These are phyloP conservation scores for Mycena latifolia DNA, from an alignment of 768 basidiomycete genomes.

Conservation along the genomic window DNA sequence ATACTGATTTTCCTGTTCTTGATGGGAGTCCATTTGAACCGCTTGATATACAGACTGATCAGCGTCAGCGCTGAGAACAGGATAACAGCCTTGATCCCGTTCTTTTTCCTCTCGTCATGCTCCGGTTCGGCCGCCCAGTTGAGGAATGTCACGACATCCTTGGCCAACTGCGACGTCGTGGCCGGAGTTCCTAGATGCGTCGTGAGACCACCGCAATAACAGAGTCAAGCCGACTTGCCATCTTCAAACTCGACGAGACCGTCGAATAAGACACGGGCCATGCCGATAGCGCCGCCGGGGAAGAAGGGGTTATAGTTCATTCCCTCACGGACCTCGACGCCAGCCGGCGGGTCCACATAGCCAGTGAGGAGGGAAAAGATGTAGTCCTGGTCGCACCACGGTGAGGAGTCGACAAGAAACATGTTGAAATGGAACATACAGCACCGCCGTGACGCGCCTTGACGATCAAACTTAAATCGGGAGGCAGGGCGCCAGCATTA, in stretches of 20 bases:
- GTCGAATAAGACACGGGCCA: constrained; percentile 97
- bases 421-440: constrained; percentile 64
- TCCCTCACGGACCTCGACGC: constrained; percentile 94
- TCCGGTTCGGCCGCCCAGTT: constrained; percentile 99
- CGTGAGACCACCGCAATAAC: background rate
- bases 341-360: constrained; percentile 96
- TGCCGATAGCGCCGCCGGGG: constrained; percentile 98
- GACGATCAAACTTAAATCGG: constrained; percentile 96
- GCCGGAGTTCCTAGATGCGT: constrained; percentile 84
- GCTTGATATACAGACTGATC: constrained; percentile 89
- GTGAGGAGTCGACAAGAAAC: constrained; percentile 12
- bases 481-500: constrained; percentile 96
- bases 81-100: constrained; percentile 95
- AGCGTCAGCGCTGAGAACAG: constrained; percentile 89
- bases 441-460: constrained; percentile 98
- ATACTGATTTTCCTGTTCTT: constrained; percentile 94
- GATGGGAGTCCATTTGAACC: constrained; percentile 93
- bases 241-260: constrained; percentile 97
- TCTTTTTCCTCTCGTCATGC: constrained; percentile 97
- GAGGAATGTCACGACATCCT: constrained; percentile 96
- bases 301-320: constrained; percentile 99
- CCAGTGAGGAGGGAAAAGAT: constrained; percentile 97
- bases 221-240: constrained; percentile 59
- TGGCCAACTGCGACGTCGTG: constrained; percentile 98
- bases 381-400: constrained; percentile 77